Percentiles rank a stretch among this genome's conserved stretches.
Conservation (phyloP, 192 early-diverging fungal species). For the Hyaloraphidium curvatum region DNA sequence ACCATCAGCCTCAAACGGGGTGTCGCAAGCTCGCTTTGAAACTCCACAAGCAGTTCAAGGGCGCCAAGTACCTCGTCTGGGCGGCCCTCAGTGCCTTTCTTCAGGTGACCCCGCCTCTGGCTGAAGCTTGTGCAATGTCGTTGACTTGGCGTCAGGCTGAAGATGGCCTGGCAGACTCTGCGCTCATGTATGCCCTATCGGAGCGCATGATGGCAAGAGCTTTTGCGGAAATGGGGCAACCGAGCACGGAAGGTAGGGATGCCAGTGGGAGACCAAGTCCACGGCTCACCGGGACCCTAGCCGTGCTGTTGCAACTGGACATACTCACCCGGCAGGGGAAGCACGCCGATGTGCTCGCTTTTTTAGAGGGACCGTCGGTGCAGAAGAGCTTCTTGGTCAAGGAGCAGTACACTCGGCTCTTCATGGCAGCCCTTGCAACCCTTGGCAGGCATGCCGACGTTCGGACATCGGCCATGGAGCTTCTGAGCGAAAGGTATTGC, state of each 20-base stretch:
- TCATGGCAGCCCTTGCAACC: slow-evolving; percentile 15
- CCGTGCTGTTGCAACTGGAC: slow-evolving; percentile 53
- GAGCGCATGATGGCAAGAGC: slow-evolving; percentile 72
- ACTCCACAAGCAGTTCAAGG: slow-evolving; percentile 59
- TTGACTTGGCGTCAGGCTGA: slow-evolving; percentile 18
- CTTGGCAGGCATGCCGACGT: background rate
- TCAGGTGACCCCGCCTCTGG: slow-evolving; percentile 25
- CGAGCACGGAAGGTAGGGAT: slow-evolving; percentile 37
- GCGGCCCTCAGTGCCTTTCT: slow-evolving; percentile 56
- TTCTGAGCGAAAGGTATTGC: slow-evolving; percentile 6
- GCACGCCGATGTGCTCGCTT: slow-evolving; percentile 35
- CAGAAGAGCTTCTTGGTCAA: slow-evolving; percentile 48
- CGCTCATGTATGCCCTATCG: slow-evolving; percentile 43
- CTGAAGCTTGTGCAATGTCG: background rate
- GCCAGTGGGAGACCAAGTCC: background rate
- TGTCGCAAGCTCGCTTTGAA: slow-evolving; percentile 43
- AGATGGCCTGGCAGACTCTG: slow-evolving; percentile 12
- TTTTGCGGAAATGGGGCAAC: slow-evolving; percentile 37
- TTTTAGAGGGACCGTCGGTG: slow-evolving; percentile 40
- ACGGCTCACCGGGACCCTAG: slow-evolving; percentile 13
- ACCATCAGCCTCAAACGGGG: background rate
- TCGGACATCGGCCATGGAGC: slow-evolving; percentile 10
- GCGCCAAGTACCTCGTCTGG: slow-evolving; percentile 72
- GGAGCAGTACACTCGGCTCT: slow-evolving; percentile 31
- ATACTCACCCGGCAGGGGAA: slow-evolving; percentile 53